A percentile compares a stretch with the other conserved stretches of the same genome.
These are phyloP conservation scores for Penicillium pancosmium DNA, from an alignment of 495 filamentous ascomycete species.

Conservation along the genomic window DNA sequence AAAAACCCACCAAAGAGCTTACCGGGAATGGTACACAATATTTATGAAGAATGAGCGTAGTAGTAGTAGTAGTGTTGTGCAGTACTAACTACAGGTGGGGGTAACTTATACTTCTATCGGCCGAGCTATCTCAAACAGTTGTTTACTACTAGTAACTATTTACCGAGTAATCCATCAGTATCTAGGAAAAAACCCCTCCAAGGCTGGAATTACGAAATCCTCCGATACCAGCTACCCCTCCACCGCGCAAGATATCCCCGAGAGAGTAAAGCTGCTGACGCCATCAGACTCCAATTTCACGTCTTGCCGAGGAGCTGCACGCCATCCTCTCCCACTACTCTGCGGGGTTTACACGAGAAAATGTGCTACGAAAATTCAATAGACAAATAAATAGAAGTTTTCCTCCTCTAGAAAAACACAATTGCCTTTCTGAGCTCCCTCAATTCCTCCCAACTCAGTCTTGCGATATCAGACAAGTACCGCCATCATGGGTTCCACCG, in stretches of 20 bases:
- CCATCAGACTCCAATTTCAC: slow-evolving; percentile 35
- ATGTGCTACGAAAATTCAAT: slow-evolving; percentile 13
- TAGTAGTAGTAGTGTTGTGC: too few relatives aligned
- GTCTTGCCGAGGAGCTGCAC: slow-evolving; percentile 20
- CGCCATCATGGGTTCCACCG: slow-evolving; percentile 24
- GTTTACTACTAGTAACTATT: too few relatives aligned
- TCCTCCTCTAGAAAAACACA: not conserved
- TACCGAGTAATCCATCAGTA: too few relatives aligned
- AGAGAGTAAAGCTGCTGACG: slow-evolving; percentile 24
- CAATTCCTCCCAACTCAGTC: not conserved
- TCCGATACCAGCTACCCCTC: not conserved
- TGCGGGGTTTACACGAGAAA: slow-evolving; percentile 20
- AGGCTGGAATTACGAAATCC: not conserved
- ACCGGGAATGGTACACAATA: too few relatives aligned
- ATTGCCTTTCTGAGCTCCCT: not conserved
- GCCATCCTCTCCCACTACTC: slow-evolving; percentile 11
- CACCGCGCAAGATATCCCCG: slow-evolving; percentile 1
- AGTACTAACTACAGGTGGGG: too few relatives aligned
- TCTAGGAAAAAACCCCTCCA: too few relatives aligned
- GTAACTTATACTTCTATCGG: too few relatives aligned
- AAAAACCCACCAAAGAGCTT: too few relatives aligned
- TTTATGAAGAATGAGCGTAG: too few relatives aligned
- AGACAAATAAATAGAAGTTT: not conserved
- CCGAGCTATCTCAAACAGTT: too few relatives aligned
- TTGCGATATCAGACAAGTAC: slow-evolving; percentile 1